A percentile compares a stretch with the other conserved stretches of the same genome.
phyloP scores from a whole-genome alignment of 2,329 filamentous ascomycete species.

The Penicillium brasilianum region DNA sequence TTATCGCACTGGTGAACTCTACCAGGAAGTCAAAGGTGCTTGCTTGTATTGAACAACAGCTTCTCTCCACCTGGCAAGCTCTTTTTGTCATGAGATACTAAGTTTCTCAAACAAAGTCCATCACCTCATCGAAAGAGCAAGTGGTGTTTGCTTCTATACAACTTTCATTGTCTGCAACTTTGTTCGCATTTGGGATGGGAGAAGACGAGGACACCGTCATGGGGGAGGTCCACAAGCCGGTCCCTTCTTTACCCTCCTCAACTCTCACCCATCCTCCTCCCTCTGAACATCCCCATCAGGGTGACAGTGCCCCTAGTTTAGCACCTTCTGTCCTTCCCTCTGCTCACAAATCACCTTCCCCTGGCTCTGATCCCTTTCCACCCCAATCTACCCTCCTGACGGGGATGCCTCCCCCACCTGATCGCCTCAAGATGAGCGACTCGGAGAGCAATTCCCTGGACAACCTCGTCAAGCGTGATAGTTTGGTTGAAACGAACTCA shows the following conservation, averaged over 20 bases:
- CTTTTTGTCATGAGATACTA: slow-evolving; percentile 24
- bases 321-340: slow-evolving; percentile 27
- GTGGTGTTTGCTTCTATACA: slow-evolving; percentile 9
- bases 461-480: slow-evolving; percentile 35
- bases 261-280: slow-evolving; percentile 23
- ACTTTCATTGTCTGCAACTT: slow-evolving; percentile 6
- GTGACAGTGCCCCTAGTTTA: slow-evolving; percentile 27
- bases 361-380: slow-evolving; percentile 19
- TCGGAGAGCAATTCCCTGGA: slow-evolving; percentile 32
- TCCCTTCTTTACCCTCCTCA: slow-evolving; percentile 23
- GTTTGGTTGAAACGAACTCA: slow-evolving; percentile 46
- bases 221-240: slow-evolving; percentile 35
- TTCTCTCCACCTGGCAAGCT: slow-evolving; percentile 1
- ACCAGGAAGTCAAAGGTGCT: not conserved
- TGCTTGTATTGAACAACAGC: slow-evolving; percentile 10
- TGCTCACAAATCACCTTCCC: slow-evolving; percentile 16
- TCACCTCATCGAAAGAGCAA: slow-evolving; percentile 1
- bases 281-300: slow-evolving; percentile 27
- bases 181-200: slow-evolving; percentile 30
- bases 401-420: slow-evolving; percentile 27
- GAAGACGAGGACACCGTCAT: slow-evolving; percentile 49
- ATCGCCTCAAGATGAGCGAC: slow-evolving; percentile 34
- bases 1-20: slow-evolving; percentile 1
- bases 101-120: not conserved
- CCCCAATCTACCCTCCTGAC: slow-evolving; percentile 8